A percentile compares a stretch with the other conserved stretches of the same genome.
phyloP scores from a whole-genome alignment of 2,329 filamentous ascomycete genomes.

The Apiospora pterosperma region DNA sequence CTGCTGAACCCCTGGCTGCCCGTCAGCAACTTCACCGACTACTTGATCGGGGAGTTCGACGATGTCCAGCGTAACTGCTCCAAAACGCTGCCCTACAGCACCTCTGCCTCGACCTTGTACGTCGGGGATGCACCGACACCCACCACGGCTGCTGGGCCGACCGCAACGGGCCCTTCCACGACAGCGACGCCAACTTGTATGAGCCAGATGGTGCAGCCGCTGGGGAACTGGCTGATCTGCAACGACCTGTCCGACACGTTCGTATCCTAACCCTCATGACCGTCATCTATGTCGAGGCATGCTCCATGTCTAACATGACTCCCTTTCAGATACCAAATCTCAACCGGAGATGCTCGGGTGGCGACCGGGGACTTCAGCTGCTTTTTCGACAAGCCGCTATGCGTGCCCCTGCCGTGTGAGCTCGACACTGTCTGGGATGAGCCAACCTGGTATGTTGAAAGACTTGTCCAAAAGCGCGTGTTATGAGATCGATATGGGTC shows the following conservation, averaged over 20 bases:
- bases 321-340: conserved; percentile 9
- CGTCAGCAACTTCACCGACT: conserved; percentile 14
- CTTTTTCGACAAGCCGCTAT: conserved; percentile 9
- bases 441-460: conserved; percentile 4
- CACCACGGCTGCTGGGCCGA: neutral
- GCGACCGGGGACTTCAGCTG: conserved; percentile 11
- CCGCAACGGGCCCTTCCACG: neutral
- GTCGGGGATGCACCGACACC: neutral
- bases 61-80: neutral
- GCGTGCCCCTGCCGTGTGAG: conserved; percentile 14
- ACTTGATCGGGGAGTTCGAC: neutral
- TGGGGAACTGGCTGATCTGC: conserved; percentile 7
- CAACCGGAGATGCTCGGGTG: conserved; percentile 13
- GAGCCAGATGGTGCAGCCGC: conserved; percentile 11
- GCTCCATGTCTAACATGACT: neutral
- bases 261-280: neutral
- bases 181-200: conserved; percentile 15
- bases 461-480: too few relatives aligned
- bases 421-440: conserved; percentile 12
- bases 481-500: neutral
- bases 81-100: neutral
- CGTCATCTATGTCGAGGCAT: neutral
- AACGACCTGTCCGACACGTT: conserved; percentile 14
- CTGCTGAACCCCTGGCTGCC: conserved; percentile 14
- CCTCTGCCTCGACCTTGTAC: neutral